phyloP scores from a whole-genome alignment of 2,329 filamentous ascomycete species.

The Claviceps spartinae region DNA sequence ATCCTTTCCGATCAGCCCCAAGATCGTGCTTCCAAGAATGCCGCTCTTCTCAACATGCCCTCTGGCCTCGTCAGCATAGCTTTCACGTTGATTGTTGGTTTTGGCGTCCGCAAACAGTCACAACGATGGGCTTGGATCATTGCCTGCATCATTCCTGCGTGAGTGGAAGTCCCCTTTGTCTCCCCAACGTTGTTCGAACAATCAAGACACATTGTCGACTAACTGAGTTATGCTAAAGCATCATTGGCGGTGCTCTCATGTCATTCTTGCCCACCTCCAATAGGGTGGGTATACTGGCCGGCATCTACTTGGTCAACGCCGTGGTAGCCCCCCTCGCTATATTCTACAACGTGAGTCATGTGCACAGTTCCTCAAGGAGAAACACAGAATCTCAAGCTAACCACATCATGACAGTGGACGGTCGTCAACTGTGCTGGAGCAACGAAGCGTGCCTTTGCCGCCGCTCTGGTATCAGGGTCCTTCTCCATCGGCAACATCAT shows the following conservation, averaged over 20 bases:
- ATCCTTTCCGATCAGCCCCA: conserved; percentile 25
- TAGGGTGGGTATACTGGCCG: conserved; percentile 31
- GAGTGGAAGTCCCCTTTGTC: conserved; percentile 7
- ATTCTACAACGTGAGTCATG: conserved; percentile 28
- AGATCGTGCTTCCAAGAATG: conserved; percentile 19
- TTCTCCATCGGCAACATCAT: conserved; percentile 44
- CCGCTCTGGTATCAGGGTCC: conserved; percentile 33
- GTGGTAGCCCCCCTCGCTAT: conserved; percentile 31
- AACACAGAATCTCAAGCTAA: not conserved
- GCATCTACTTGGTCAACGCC: conserved; percentile 38
- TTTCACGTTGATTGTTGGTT: conserved; percentile 34
- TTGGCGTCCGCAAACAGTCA: conserved; percentile 30
- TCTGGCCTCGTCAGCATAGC: conserved; percentile 39
- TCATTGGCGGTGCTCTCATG: conserved; percentile 37
- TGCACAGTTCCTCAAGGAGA: too few relatives aligned
- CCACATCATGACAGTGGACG: conserved; percentile 22
- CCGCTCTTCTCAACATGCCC: conserved; percentile 42
- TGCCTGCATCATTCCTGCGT: conserved; percentile 34
- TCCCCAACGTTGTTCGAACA: too few relatives aligned
- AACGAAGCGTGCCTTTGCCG: conserved; percentile 38
- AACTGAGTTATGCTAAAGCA: conserved; percentile 13
- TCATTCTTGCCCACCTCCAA: conserved; percentile 35
- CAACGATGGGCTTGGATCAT: conserved; percentile 38
- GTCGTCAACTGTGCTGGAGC: conserved; percentile 37
- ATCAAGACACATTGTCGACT: not conserved